These are phyloP conservation scores for Camellia lanceoleosa DNA, from an alignment of 148 eudicot species.

Conservation along the genomic window DNA sequence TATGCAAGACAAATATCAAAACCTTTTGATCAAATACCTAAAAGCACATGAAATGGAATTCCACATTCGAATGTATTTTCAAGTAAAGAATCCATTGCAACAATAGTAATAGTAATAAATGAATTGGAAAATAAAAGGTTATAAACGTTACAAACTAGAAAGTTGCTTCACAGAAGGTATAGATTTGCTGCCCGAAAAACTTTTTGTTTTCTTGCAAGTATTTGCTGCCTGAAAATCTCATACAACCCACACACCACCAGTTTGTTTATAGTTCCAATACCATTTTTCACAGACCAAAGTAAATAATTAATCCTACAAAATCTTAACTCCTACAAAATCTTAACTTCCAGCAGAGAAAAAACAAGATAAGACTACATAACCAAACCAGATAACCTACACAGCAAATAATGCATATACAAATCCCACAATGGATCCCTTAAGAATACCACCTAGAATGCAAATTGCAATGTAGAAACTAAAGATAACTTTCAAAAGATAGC, in stretches of 20 bases:
- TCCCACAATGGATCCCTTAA: not conserved
- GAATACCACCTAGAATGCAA: not conserved
- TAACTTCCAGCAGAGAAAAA: not conserved
- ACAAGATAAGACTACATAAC: not conserved
- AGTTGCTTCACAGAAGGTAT: not conserved
- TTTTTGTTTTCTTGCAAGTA: too few relatives aligned
- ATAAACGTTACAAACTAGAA: not conserved
- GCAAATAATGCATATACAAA: not conserved
- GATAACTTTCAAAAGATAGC: not conserved
- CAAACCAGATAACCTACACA: not conserved
- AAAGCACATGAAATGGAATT: not conserved
- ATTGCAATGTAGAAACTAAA: not conserved
- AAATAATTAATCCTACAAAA: not conserved
- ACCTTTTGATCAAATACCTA: not conserved
- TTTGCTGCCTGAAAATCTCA: not conserved
- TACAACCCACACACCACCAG: not conserved
- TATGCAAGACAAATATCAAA: not conserved
- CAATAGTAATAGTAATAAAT: not conserved
- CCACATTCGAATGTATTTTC: too few relatives aligned
- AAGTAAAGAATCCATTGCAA: not conserved
- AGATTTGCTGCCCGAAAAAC: not conserved
- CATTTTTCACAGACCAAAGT: not conserved
- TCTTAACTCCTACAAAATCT: too few relatives aligned
- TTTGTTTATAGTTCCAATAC: not conserved
- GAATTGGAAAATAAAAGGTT: not conserved